Evolutionary conservation across 2,329 filamentous ascomycete genomes (phyloP).

Genomic region (Pestalotiopsis sp.): DNA sequence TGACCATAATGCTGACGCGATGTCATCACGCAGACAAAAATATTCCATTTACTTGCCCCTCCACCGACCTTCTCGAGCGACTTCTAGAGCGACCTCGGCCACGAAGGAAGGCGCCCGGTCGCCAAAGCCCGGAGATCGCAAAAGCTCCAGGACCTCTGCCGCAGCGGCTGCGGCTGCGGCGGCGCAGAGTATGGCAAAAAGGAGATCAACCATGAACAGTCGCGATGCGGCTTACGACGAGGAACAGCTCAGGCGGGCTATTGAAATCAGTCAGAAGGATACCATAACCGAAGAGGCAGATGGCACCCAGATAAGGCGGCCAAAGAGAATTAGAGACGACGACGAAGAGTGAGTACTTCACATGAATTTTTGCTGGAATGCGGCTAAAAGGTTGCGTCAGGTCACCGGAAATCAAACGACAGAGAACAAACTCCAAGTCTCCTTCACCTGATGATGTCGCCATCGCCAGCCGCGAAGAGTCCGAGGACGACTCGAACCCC

Average conservation of each 20-base stretch:
- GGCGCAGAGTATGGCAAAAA: slow-evolving; percentile 66
- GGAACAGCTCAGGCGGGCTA: slow-evolving; percentile 82
- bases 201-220: slow-evolving; percentile 97
- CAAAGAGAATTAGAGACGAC: slow-evolving; percentile 85
- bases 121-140: slow-evolving; percentile 54
- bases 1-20: slow-evolving; percentile 37
- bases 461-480: slow-evolving; percentile 60
- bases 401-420: slow-evolving; percentile 75
- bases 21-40: slow-evolving; percentile 53
- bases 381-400: slow-evolving; percentile 43
- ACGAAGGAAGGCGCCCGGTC: slow-evolving; percentile 63
- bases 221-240: slow-evolving; percentile 94
- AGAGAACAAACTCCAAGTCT: slow-evolving; percentile 79
- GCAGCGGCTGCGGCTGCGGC: slow-evolving; percentile 40
- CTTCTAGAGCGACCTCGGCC: slow-evolving; percentile 65
- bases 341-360: slow-evolving; percentile 81
- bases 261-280: slow-evolving; percentile 93
- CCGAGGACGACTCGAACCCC: slow-evolving; percentile 72
- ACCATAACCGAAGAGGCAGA: slow-evolving; percentile 50
- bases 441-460: slow-evolving; percentile 60
- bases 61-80: slow-evolving; percentile 56
- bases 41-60: slow-evolving; percentile 69
- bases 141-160: slow-evolving; percentile 54
- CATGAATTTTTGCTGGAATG: neutral
- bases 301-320: slow-evolving; percentile 62